Conservation (phyloP, 2,329 filamentous ascomycete species). For the Trematosphaeria pertusa region DNA sequence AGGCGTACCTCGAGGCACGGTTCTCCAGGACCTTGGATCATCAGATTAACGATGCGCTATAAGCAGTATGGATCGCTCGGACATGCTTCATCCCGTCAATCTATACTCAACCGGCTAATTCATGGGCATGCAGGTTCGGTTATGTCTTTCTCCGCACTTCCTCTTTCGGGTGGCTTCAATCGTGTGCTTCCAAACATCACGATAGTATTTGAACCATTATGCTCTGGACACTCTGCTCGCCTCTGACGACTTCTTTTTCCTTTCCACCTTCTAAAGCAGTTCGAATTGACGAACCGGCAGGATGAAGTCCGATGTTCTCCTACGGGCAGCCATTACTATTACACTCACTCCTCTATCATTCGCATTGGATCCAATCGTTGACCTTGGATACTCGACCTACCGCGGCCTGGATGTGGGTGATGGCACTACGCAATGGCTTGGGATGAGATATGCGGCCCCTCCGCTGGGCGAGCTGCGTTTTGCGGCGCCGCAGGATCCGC, state of each 20-base stretch:
- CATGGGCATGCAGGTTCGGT: neutral
- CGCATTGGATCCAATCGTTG: constrained; percentile 54
- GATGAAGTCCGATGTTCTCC: neutral
- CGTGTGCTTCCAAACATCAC: neutral
- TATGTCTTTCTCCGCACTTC: neutral
- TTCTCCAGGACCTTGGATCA: too few species aligned
- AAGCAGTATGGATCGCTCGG: neutral
- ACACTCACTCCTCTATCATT: neutral
- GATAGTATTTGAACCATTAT: too few species aligned
- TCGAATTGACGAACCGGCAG: too few species aligned
- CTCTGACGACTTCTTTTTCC: too few species aligned
- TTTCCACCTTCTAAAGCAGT: too few species aligned
- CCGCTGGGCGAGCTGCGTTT: constrained; percentile 72
- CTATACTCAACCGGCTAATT: neutral
- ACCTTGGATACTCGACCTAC: constrained; percentile 71
- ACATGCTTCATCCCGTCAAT: neutral
- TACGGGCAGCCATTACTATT: neutral
- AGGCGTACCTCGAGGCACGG: too few species aligned
- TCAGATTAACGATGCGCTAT: too few species aligned
- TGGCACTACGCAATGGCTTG: constrained; percentile 73
- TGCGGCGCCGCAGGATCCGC: constrained; percentile 67
- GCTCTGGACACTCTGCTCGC: too few species aligned
- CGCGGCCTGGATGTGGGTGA: constrained; percentile 61
- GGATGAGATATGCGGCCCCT: constrained; percentile 74
- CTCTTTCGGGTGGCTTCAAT: neutral